These are phyloP conservation scores for Ophiosphaerella korrae DNA, from an alignment of 2,329 filamentous ascomycete species.

Conservation along the genomic window DNA sequence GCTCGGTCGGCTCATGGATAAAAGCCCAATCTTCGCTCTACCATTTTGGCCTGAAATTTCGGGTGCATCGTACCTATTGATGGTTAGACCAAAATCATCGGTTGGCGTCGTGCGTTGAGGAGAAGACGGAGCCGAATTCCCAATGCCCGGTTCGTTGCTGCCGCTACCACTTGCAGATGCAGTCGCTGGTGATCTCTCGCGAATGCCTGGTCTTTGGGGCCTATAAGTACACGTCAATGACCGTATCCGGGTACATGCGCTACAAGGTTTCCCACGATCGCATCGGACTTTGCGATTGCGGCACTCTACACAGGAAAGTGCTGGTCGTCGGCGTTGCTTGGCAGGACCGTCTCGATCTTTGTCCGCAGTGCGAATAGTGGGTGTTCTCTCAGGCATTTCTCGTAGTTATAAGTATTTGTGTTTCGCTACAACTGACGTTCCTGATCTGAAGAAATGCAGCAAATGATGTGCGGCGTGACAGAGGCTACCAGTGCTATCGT, in stretches of 20 bases:
- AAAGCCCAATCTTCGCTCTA: constrained; percentile 1
- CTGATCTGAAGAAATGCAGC: neutral
- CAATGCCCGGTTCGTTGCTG: constrained; percentile 2
- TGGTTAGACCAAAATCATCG: constrained; percentile 14
- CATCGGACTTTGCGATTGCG: constrained; percentile 38
- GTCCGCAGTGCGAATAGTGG: constrained; percentile 9
- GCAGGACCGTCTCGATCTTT: constrained; percentile 23
- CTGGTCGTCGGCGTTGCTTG: constrained; percentile 31
- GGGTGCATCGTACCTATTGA: constrained; percentile 22
- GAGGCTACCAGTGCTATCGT: neutral
- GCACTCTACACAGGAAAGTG: constrained; percentile 39
- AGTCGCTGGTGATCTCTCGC: constrained; percentile 2
- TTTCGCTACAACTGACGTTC: neutral
- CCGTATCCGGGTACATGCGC: constrained; percentile 25
- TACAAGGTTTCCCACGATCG: constrained; percentile 33
- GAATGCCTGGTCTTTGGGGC: constrained; percentile 9
- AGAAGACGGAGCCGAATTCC: constrained; percentile 6
- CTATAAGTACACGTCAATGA: constrained; percentile 34
- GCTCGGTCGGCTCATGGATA: constrained; percentile 3
- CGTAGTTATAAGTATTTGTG: neutral
- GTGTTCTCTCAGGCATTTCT: constrained; percentile 10
- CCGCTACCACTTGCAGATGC: neutral
- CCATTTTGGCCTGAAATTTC: constrained; percentile 17
- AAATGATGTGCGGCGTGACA: neutral
- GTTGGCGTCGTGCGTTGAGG: constrained; percentile 1